These are phyloP conservation scores for Thuja plicata DNA, from an alignment of 83 land plant species.

Conservation along the genomic window DNA sequence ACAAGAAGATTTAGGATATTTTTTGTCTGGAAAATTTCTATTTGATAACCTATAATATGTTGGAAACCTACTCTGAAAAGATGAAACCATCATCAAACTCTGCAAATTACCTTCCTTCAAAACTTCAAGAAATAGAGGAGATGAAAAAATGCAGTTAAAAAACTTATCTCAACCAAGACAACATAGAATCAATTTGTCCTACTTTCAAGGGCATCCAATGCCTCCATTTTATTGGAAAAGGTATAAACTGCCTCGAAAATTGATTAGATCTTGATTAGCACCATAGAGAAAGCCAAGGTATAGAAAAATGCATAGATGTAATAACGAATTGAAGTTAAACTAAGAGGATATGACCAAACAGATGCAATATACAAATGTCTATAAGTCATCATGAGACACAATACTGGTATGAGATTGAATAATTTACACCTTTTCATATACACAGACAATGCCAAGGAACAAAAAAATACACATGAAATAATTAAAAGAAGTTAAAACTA, in stretches of 20 bases:
- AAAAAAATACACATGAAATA: no score
- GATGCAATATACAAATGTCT: not conserved
- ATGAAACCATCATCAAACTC: not conserved
- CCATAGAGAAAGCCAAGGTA: not conserved
- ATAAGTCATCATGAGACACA: no score
- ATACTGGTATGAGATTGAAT: no score
- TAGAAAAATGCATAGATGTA: not conserved
- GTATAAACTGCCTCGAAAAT: conserved; percentile 33
- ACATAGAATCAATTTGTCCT: conserved; percentile 44
- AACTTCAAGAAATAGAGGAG: not conserved
- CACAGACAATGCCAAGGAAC: no score
- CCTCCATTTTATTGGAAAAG: conserved; percentile 44
- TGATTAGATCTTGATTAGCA: not conserved
- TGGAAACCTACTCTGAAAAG: not conserved
- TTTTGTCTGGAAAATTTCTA: not conserved
- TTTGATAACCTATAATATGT: not conserved
- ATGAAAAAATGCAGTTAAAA: not conserved
- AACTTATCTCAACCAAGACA: conserved; percentile 62
- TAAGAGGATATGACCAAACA: not conserved
- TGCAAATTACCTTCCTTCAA: not conserved
- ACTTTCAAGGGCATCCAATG: conserved; percentile 37
- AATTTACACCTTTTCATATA: no score
- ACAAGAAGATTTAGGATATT: not conserved
- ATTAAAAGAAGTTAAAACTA: not conserved
- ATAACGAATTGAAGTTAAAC: not conserved